These are phyloP conservation scores for Marsdenia floribunda DNA, from an alignment of 257 asterid species.

Conservation along the genomic window DNA sequence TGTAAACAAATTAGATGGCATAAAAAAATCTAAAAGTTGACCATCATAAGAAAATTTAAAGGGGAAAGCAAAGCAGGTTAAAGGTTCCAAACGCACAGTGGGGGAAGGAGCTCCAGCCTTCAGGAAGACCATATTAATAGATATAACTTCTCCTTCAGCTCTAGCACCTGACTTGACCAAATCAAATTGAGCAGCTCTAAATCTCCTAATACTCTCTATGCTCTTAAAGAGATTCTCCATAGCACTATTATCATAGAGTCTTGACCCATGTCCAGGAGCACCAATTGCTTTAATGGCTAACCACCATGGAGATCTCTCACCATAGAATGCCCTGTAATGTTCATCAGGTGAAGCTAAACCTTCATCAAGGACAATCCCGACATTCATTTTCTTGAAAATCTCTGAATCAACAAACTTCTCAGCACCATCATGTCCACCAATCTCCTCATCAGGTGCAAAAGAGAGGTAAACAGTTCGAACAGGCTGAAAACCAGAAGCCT, in stretches of 20 bases:
- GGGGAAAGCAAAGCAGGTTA: neutral
- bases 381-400: conserved; percentile 62
- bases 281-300: conserved; percentile 76
- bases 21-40: neutral
- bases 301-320: conserved; percentile 91
- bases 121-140: conserved; percentile 86
- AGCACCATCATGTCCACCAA: conserved; percentile 88
- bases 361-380: conserved; percentile 84
- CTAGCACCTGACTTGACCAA: conserved; percentile 68
- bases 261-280: conserved; percentile 94
- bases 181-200: conserved; percentile 81
- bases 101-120: conserved; percentile 95
- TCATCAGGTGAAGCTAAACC: conserved; percentile 76
- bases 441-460: conserved; percentile 96
- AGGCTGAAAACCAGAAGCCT: conserved; percentile 59
- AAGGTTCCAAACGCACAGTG: conserved; percentile 37
- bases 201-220: conserved; percentile 74
- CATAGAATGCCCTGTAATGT: conserved; percentile 67
- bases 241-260: conserved; percentile 86
- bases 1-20: neutral
- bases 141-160: conserved; percentile 85
- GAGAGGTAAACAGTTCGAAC: conserved; percentile 67
- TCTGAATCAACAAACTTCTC: conserved; percentile 71
- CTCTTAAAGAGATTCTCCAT: conserved; percentile 89
- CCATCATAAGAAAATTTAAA: neutral